Evolutionary conservation across 768 basidiomycete species (phyloP), one percentile per base, ranked within the genome.

Genomic region (Leucocoprinus leucothites): DNA sequence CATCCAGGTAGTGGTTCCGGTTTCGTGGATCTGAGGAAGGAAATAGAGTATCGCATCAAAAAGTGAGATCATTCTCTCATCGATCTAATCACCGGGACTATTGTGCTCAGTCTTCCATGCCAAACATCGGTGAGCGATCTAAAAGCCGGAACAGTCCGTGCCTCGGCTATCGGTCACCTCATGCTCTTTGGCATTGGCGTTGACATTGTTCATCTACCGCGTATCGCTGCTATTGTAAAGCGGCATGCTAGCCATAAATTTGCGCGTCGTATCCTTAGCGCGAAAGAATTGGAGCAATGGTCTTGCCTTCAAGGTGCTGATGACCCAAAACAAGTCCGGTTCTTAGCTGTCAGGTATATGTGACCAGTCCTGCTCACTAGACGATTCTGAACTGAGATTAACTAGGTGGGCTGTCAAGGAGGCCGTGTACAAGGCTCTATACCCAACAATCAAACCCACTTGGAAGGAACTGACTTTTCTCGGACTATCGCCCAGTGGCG

Each of bases 361-460:
- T 13, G 22, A 21, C 18, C 59, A 47, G 35, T 57, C 18, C 58
- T 24, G 16, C 18, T 18, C 21, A 38, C 3, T n/a, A 6, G 16
- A 6, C 16, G 9, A n/a, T 13, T n/a, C 38, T n/a, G n/a, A n/a
- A n/a, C 38, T 38, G 38, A 38, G 9, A n/a, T 38, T 38, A 4
- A 13, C 3, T 61, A 94, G 91, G 14, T 94, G 90, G 89, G 76
- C 82, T 28, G 79, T 89, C 18, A 94, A 94, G 61, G 92, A 94
- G 68, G 89, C 92, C 0, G 84, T 85, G 0, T 94, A 93, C 73
- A 94, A 94, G 64, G 92, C 91, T 0, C 64, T 92, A 56, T 91
- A 82, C 65, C 91, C 91, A 0, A 26, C 56, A 18, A 64, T 78
- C 40, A 72, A 63, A 28, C 82, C 88, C 16, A 82, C 80, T 6